phyloP scores from a whole-genome alignment of 768 basidiomycete species.

The Boletus eberwhitei region DNA sequence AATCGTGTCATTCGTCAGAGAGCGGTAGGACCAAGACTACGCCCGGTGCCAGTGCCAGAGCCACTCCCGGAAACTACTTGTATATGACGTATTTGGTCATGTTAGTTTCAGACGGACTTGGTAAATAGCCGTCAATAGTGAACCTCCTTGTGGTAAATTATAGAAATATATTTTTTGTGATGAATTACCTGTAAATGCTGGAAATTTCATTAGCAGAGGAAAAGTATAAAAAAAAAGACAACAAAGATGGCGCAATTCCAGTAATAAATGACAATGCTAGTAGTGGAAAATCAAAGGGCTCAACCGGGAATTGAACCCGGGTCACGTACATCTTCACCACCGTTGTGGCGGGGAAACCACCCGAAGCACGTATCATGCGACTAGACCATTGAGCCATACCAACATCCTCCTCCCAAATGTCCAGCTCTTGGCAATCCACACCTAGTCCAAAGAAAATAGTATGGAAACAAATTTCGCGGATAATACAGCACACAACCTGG shows the following conservation, averaged over 20 bases:
- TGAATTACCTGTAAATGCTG: background rate
- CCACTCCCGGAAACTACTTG: too few relatives aligned
- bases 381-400: constrained; percentile 34
- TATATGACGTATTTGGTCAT: constrained; percentile 5
- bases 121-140: constrained; percentile 18
- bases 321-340: constrained; percentile 36
- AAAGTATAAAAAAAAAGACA: background rate
- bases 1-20: constrained; percentile 10
- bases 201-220: background rate
- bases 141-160: background rate
- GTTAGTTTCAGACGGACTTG: constrained; percentile 14
- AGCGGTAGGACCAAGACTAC: constrained; percentile 28
- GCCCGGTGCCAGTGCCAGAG: background rate
- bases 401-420: background rate
- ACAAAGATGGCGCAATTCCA: too few relatives aligned
- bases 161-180: background rate
- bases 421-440: background rate
- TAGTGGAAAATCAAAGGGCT: constrained; percentile 12
- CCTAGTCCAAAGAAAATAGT: background rate
- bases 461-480: background rate
- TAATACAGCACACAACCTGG: background rate
- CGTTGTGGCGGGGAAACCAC: constrained; percentile 18
- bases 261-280: too few relatives aligned
- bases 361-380: constrained; percentile 37
- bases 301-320: constrained; percentile 38